Base-by-base conservation (phyloP, 2,329 filamentous ascomycete genomes). In the Alternaria infectoria region DNA sequence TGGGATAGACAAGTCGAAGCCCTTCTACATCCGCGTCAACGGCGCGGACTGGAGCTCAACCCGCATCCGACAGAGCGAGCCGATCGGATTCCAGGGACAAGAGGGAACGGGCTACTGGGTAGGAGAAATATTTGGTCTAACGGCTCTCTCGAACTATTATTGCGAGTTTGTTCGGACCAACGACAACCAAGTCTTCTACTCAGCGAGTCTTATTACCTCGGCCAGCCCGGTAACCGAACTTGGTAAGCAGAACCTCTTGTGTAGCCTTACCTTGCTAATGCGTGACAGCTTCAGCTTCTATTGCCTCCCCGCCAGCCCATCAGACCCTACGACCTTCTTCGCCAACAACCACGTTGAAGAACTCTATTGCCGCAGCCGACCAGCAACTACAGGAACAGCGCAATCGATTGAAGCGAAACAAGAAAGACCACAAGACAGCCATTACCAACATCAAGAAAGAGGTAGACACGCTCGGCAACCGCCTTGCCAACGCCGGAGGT, bases 21-120 rank as follows among this genome's bases (percentile, higher is more conserved):
- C 91, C 6, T 93, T 94, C 75, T 93, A 89, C 76, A 90, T 94
- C 59, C 86, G 89, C 67, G 87, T 95, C 69, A 94, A 95, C 79
- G 90, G 92, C 54, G 91, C 91, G 10, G 86, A 89, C 64, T 95
- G 92, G 92, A 91, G 91, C 74, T 91, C 91, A 2, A 92, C 90
- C 11, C 86, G 90, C 69, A 93, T 94, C 73, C 86, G 76, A 55
- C 74, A 86, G 61, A 82, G 85, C 28, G 80, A 86, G 59, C 73
- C 83, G 46, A 77, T 84, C 61, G 77, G 81, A 54, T 80, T 81
- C 30, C 80, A 79, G 69, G 82, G 80, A 63, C 81, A 82, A 70
- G 69, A 83, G 78, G 70, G 75, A 79, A 75, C 79, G 74, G 85
- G 85, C 49, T 85, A 86, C 50, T 94, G 90, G 89, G 88, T 87